Evolutionary conservation across 2,329 filamentous ascomycete species (phyloP).

Genomic region (Eurotiales sp.): DNA sequence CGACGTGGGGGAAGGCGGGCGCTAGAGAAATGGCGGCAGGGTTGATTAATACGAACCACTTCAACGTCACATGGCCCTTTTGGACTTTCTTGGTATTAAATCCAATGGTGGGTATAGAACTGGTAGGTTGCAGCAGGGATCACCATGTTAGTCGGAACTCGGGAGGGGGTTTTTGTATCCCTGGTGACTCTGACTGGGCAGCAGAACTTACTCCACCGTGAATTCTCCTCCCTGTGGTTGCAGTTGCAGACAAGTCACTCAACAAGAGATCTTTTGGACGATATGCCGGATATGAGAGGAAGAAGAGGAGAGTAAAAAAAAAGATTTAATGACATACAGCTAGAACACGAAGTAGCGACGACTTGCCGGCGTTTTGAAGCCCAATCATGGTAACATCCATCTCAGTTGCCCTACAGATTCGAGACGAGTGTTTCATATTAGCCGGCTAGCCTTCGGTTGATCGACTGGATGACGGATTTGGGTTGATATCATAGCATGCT

Average conservation of each 20-base stretch:
- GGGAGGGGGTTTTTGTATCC: background rate
- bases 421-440: conserved; percentile 13
- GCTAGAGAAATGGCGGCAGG: background rate
- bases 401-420: conserved; percentile 76
- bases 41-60: conserved; percentile 70
- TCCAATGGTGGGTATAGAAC: conserved; percentile 95
- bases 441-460: conserved; percentile 8
- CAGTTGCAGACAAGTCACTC: background rate
- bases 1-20: too few relatives aligned
- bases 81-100: conserved; percentile 99
- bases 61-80: conserved; percentile 95
- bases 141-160: background rate
- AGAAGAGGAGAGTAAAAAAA: too few relatives aligned
- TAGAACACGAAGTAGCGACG: conserved; percentile 85
- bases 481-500: background rate
- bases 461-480: background rate
- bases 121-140: conserved; percentile 44
- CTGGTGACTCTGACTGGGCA: conserved; percentile 4
- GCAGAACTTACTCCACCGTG: conserved; percentile 82
- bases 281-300: background rate
- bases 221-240: conserved; percentile 83
- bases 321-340: conserved; percentile 77
- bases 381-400: conserved; percentile 99
- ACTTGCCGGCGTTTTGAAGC: conserved; percentile 96
- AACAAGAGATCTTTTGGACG: background rate